Evolutionary conservation across 2,329 filamentous ascomycete genomes (phyloP), one percentile per base, ranked within the genome.

Genomic region (Microsporum canis): DNA sequence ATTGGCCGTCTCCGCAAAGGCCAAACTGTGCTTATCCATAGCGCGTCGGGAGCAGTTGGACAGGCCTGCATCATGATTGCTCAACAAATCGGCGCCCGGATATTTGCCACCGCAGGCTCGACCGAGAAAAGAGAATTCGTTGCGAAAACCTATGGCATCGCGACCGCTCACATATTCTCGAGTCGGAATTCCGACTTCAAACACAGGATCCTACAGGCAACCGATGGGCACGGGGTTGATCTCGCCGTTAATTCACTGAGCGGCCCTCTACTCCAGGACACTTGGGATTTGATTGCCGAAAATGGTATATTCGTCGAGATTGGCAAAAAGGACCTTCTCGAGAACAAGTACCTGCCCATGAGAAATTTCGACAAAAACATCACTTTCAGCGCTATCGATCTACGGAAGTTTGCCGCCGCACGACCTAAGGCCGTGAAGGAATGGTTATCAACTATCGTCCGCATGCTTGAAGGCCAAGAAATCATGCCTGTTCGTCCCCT

Each of bases 11-110:
- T 67, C 39, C 49, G 31, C 8, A 55, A 66, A 17, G 62, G 60
- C 5, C 36, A 68, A 33, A 61, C 29, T 8, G 59, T 70, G 14
- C 62, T 70, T 1, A 66, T 70, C 36, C 67, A 69, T 49, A 61
- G 43, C 10, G 68, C 63, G 2, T 49, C 64, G 6, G 66, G 66
- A 6, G 65, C 58, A 17, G 61, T 67, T 10, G 68, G 68, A 8
- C 65, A 66, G 47, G 67, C 68, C 5, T 65, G 65, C 7, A 62
- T 69, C 7, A 45, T 60, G 43, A 14, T 68, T 14, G 63, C 67
- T 1, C 60, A 62, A 10, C 34, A 47, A 8, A n/a, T 66, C 8
- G 67, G 66, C 14, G 66, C 65, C 1, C 60, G 64, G 29, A 58
- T 69, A 27, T 68, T 60, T 60, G 63, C 60, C 6, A 68, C 68